Percentiles rank a stretch among this genome's conserved stretches.
phyloP scores from a whole-genome alignment of 177 flowering plant species.

The Vitis hybrid region DNA sequence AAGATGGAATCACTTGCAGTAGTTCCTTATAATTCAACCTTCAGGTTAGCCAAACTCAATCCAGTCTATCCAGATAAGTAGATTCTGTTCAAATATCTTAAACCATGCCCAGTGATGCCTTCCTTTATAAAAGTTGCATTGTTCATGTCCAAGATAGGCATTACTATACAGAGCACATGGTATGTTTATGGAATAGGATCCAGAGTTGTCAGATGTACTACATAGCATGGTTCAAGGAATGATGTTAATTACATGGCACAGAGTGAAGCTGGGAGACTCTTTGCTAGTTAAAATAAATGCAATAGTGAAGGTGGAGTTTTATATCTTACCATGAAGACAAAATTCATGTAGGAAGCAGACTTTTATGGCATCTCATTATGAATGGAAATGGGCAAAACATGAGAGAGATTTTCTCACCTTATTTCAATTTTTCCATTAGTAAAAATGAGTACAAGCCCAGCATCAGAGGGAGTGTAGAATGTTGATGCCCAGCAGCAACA shows the following conservation, averaged over 20 bases:
- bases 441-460: slow-evolving; percentile 69
- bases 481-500: slow-evolving; percentile 84
- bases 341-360: neutral
- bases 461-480: slow-evolving; percentile 38
- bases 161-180: neutral
- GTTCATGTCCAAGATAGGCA: neutral
- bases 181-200: neutral
- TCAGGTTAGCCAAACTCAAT: too few relatives aligned
- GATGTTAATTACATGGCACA: neutral
- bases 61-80: too few relatives aligned
- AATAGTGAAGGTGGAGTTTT: neutral
- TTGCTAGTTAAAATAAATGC: neutral
- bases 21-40: too few relatives aligned
- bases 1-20: too few relatives aligned
- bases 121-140: too few relatives aligned
- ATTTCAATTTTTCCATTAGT: slow-evolving; percentile 75
- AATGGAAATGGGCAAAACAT: neutral
- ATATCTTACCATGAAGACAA: neutral
- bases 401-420: slow-evolving; percentile 43
- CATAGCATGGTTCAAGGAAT: neutral
- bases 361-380: neutral
- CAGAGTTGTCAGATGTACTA: neutral
- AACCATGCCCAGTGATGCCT: too few relatives aligned
- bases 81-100: too few relatives aligned
- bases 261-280: neutral